These are phyloP conservation scores for Cladosporium sp. DNA, from an alignment of 2,329 filamentous ascomycete species.

Conservation along the genomic window DNA sequence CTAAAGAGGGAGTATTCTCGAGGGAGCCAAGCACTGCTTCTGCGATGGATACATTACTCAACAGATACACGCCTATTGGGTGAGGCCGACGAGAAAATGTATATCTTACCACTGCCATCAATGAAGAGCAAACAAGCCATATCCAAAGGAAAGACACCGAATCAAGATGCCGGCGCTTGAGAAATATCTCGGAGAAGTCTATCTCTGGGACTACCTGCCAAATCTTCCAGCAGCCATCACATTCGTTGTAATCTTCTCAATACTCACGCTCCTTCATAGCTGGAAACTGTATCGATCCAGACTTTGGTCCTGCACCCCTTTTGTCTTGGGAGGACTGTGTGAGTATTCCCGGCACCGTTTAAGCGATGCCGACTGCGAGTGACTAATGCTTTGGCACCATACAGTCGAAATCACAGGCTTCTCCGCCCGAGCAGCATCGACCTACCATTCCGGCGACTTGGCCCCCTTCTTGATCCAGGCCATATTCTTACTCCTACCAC, in stretches of 20 bases:
- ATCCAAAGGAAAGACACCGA: too few species aligned
- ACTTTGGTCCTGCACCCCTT: conserved; percentile 47
- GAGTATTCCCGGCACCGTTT: conserved; percentile 23
- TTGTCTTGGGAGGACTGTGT: conserved; percentile 45
- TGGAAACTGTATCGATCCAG: conserved; percentile 40
- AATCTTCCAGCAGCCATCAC: conserved; percentile 43
- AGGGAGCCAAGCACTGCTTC: too few species aligned
- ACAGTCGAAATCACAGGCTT: conserved; percentile 5
- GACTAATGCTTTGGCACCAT: not conserved
- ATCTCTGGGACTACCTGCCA: conserved; percentile 36
- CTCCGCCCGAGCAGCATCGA: not conserved
- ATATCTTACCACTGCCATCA: too few species aligned
- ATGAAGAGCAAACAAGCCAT: too few species aligned
- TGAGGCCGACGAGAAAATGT: too few species aligned
- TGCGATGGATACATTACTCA: too few species aligned
- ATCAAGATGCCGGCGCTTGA: too few species aligned
- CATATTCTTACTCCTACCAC: conserved; percentile 26
- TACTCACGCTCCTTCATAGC: conserved; percentile 38
- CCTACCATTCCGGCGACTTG: conserved; percentile 11
- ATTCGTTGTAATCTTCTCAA: conserved; percentile 43
- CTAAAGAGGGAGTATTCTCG: too few species aligned
- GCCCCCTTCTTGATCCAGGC: not conserved
- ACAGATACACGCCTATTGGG: too few species aligned
- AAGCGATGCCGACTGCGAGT: not conserved
- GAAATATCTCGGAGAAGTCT: not conserved